Base-by-base conservation (phyloP, 2,329 filamentous ascomycete genomes). In the Onygenales sp. region DNA sequence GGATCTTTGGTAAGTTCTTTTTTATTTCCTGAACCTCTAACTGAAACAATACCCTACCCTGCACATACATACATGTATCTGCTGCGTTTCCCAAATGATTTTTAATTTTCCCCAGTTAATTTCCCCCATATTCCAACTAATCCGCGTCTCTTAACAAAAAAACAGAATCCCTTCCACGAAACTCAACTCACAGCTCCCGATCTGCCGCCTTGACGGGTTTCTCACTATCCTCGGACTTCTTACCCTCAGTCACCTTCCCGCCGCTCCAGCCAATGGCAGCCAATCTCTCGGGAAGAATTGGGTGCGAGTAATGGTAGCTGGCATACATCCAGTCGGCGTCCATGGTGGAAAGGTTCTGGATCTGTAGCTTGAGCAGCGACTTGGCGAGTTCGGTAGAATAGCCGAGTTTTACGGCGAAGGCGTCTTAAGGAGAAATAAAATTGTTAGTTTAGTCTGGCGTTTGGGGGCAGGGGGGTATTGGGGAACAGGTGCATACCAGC, bases 321-420 rank as follows among this genome's bases (percentile, higher is more conserved):
- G 93, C 93, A 72, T 95, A 98, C 81, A 96, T 84, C 87, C 88
- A 95, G 73, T 98, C 94, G 32, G 93, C 93, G 64, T 98, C 93
- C 92, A 98, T 97, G 57, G 89, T 94, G 72, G 89, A 95, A 61
- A 98, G 79, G 69, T 98, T 98, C 77, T 97, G 91, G 65, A 96
- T 89, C 74, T 98, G 94, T 51, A 98, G 86, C 77, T 96, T 96
- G 75, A 98, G 90, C 58, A 98, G 81, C 21, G 89, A 93, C 58
- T 83, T 79, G 43, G 91, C 89, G 51, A 98, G 84, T 70, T 96
- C 85, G 45, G 81, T 75, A 51, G 85, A 82, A 74, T 92, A 96
- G 51, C 93, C 93, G 8, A 96, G 84, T 49, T 84, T 78, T 61
- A 85, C 80, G 54, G 92, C 93, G 68, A 98, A 98, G 21, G 80